Evolutionary conservation across 1,139 yeast genomes (phyloP).

Genomic region (Magnusiomyces suaveolens): DNA sequence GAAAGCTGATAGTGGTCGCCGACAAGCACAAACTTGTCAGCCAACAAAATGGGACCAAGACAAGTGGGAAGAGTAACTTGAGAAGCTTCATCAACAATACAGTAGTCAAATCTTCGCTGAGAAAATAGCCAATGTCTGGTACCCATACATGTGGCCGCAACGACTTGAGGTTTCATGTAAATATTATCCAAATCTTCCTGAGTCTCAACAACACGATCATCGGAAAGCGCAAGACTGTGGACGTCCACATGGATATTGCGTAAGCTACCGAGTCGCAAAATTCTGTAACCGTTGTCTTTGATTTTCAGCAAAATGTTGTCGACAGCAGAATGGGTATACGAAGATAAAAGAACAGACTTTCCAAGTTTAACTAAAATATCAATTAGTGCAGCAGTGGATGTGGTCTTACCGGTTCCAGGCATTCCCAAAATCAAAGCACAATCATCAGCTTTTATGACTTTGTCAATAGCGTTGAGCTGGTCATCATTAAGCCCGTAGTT

Average conservation of each 20-base stretch:
- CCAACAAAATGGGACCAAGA: conserved; percentile 72
- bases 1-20: conserved; percentile 94
- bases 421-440: conserved; percentile 80
- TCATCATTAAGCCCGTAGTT: conserved; percentile 48
- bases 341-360: conserved; percentile 65
- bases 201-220: conserved; percentile 28
- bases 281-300: conserved; percentile 40
- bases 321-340: conserved; percentile 93
- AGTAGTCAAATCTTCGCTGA: conserved; percentile 67
- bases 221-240: conserved; percentile 37
- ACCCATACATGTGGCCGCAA: conserved; percentile 84
- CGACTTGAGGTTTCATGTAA: conserved; percentile 56
- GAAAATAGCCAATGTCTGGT: conserved; percentile 47
- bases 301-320: conserved; percentile 80
- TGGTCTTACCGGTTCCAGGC: conserved; percentile 99
- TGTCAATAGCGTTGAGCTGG: conserved; percentile 59
- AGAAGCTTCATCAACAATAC: conserved; percentile 94
- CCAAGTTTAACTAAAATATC: conserved; percentile 47
- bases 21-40: conserved; percentile 73
- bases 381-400: conserved; percentile 73
- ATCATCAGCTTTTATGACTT: conserved; percentile 57
- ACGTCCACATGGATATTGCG: conserved; percentile 55
- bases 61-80: conserved; percentile 88
- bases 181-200: conserved; percentile 37
- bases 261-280: conserved; percentile 33